phyloP scores from a whole-genome alignment of 2,329 filamentous ascomycete genomes.

The Xylaria sp. region DNA sequence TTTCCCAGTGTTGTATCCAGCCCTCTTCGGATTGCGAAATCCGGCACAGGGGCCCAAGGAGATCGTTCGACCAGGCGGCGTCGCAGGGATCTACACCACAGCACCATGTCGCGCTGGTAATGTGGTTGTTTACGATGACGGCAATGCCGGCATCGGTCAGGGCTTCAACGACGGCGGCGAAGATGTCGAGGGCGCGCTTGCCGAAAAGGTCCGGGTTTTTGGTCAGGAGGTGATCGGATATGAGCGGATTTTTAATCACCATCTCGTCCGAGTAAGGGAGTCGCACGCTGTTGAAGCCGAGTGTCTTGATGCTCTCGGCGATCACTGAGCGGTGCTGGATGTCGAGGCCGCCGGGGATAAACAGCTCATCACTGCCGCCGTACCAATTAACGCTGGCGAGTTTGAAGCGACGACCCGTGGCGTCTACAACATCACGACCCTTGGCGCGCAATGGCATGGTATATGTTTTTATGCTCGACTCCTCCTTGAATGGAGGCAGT shows the following conservation, averaged over 20 bases:
- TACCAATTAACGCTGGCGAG: slow-evolving; percentile 66
- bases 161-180: slow-evolving; percentile 52
- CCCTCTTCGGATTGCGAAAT: slow-evolving; percentile 58
- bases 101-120: slow-evolving; percentile 64
- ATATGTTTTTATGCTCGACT: slow-evolving; percentile 44
- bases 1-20: slow-evolving; percentile 63
- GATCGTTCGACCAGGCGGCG: slow-evolving; percentile 60
- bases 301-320: slow-evolving; percentile 50
- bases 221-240: slow-evolving; percentile 45
- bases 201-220: slow-evolving; percentile 58
- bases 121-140: slow-evolving; percentile 66
- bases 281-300: slow-evolving; percentile 67
- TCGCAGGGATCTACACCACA: slow-evolving; percentile 65
- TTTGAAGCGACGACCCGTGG: slow-evolving; percentile 52
- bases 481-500: slow-evolving; percentile 40
- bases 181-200: slow-evolving; percentile 54
- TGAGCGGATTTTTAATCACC: slow-evolving; percentile 53
- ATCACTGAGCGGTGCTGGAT: slow-evolving; percentile 57
- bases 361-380: slow-evolving; percentile 61
- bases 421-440: slow-evolving; percentile 58
- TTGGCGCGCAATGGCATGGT: slow-evolving; percentile 53
- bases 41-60: slow-evolving; percentile 55
- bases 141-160: slow-evolving; percentile 58
- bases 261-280: slow-evolving; percentile 66
- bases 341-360: slow-evolving; percentile 59